Conservation (phyloP, 1,284 basidiomycete species). For the Pseudozyma flocculosa region DNA sequence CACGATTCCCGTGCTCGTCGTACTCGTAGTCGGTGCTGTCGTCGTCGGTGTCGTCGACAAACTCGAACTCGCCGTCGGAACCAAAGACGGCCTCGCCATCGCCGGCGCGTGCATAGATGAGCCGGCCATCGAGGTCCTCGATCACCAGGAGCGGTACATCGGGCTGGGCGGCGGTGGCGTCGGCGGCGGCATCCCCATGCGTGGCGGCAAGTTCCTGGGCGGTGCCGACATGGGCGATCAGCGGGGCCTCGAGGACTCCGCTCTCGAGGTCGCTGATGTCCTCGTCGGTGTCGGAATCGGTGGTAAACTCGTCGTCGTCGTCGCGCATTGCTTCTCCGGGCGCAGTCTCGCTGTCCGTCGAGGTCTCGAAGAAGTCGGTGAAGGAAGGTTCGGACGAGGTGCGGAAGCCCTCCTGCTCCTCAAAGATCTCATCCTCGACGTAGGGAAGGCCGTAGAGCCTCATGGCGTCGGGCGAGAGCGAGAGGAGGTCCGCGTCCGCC, state of each 20-base stretch:
- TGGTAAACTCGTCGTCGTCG: slow-evolving; percentile 43
- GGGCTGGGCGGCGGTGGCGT: slow-evolving; percentile 11
- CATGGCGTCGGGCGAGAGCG: slow-evolving; percentile 42
- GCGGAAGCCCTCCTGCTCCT: slow-evolving; percentile 51
- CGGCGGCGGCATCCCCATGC: slow-evolving; percentile 6
- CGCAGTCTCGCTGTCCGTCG: slow-evolving; percentile 35
- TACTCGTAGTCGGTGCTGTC: slow-evolving; percentile 42
- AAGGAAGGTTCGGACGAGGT: slow-evolving; percentile 56
- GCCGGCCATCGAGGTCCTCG: slow-evolving; percentile 56
- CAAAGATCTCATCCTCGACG: slow-evolving; percentile 51
- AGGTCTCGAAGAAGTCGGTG: slow-evolving; percentile 55
- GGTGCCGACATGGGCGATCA: slow-evolving; percentile 48
- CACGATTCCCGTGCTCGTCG: slow-evolving; percentile 30
- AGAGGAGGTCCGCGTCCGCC: slow-evolving; percentile 29
- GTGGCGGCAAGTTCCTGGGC: slow-evolving; percentile 7
- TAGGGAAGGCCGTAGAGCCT: slow-evolving; percentile 40
- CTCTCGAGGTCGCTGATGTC: slow-evolving; percentile 52
- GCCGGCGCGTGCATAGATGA: slow-evolving; percentile 56
- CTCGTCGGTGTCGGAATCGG: slow-evolving; percentile 37
- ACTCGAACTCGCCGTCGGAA: slow-evolving; percentile 57
- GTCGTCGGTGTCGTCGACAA: slow-evolving; percentile 53
- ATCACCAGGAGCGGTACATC: slow-evolving; percentile 56
- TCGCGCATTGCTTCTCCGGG: slow-evolving; percentile 15
- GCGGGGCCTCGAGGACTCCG: slow-evolving; percentile 37
- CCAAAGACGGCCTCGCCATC: slow-evolving; percentile 58